A percentile compares a stretch with the other conserved stretches of the same genome.
These are phyloP conservation scores for Leccinum uliginosum DNA, from an alignment of 768 basidiomycete species.

Conservation along the genomic window DNA sequence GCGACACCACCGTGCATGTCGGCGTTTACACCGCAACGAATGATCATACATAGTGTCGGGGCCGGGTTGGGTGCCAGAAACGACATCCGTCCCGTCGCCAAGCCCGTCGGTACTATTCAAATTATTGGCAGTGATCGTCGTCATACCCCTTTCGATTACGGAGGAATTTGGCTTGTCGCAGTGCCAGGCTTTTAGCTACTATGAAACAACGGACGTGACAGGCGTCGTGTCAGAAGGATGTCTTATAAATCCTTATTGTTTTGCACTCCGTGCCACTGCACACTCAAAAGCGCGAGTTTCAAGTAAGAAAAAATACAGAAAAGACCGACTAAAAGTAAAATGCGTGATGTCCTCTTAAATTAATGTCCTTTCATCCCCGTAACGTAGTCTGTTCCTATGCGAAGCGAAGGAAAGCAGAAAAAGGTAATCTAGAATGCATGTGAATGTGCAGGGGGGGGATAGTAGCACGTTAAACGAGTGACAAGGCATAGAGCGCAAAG, in stretches of 20 bases:
- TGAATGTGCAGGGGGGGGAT: constrained; percentile 5
- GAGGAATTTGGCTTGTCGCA: background rate
- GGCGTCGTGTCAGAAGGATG: background rate
- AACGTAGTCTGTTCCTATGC: constrained; percentile 4
- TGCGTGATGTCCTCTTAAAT: background rate
- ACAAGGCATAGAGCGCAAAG: background rate
- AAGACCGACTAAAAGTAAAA: background rate
- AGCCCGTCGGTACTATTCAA: background rate
- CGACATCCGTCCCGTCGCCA: background rate
- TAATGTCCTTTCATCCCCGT: background rate
- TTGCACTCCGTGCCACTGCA: background rate
- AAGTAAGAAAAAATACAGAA: background rate
- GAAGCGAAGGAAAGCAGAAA: background rate
- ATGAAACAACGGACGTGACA: background rate
- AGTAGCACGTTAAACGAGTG: constrained; percentile 10
- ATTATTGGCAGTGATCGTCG: background rate
- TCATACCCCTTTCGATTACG: background rate
- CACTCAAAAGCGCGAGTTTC: background rate
- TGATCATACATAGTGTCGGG: background rate
- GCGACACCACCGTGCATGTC: background rate
- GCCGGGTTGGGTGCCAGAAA: background rate
- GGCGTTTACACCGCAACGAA: background rate
- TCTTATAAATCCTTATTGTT: background rate
- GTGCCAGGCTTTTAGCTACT: background rate
- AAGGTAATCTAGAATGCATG: constrained; percentile 12